Base-by-base conservation (phyloP, 2,329 filamentous ascomycete genomes). In the Mycocentrospora acerina region DNA sequence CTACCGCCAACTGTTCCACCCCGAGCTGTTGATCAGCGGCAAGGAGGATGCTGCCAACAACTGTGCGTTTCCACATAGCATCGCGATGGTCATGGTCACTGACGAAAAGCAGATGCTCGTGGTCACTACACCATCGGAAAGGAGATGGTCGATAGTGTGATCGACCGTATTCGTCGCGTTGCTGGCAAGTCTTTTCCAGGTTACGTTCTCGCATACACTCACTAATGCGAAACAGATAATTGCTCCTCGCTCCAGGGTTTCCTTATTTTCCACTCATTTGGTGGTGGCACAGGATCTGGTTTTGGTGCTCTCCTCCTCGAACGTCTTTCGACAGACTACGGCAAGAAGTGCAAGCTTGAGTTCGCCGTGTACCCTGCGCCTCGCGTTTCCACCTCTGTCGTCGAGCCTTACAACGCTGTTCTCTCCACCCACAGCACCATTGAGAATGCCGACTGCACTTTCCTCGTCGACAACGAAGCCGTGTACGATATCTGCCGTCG, bases 11-110 rank as follows among this genome's bases (percentile, higher is more conserved):
- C 78, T 86, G 45, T 86, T 85, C 76, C 83, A 86, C 71, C 83
- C 83, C 30, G 83, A 86, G 74, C 75, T 83, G 56, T 70, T 86
- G 62, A 81, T 86, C 64, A 86, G 79, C 68, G 83, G 83, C 70
- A 86, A 86, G 77, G 83, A 86, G 69, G 83, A 86, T 78, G 83
- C 83, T 42, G 82, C 83, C 71, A 86, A 86, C 74, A 87, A 87
- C 76, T 87, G 76, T 79, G 67, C 36, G 71, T 45, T 27, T 13
- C 8, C n/a, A 15, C 14, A 28, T 25, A 25, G 10, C 10, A 7
- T 12, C 12, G 11, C 17, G 6, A n/a, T n/a, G 28, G 27, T 4
- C 14, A 30, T 13, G n/a, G 7, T 10, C 33, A 42, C 50, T 64
- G 43, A 66, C 39, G 26, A 24, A n/a, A 10, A 18, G 13, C 43